Conservation (phyloP, 2,329 filamentous ascomycete species). For the Stachybotrys elegans region DNA sequence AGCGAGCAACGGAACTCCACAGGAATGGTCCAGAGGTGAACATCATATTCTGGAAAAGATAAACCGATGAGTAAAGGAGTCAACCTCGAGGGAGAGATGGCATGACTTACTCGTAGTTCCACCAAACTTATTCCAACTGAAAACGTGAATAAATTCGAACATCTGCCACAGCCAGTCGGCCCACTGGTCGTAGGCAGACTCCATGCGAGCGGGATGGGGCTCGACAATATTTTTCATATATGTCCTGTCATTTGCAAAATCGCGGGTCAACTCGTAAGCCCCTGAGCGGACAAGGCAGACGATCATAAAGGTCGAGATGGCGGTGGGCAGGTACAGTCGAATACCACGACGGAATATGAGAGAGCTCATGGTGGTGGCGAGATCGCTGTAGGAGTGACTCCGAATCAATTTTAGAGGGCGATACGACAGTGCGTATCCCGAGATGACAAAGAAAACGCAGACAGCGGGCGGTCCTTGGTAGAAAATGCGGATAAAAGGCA, state of each 20-base stretch:
- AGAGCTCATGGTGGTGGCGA: slow-evolving; percentile 41
- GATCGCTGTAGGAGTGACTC: slow-evolving; percentile 28
- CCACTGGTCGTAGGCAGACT: slow-evolving; percentile 33
- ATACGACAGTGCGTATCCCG: slow-evolving; percentile 55
- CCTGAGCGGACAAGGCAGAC: slow-evolving; percentile 39
- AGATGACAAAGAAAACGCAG: slow-evolving; percentile 58
- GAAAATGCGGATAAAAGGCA: slow-evolving; percentile 49
- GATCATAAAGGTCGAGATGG: slow-evolving; percentile 44
- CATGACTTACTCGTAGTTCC: slow-evolving; percentile 34
- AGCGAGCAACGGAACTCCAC: slow-evolving; percentile 56
- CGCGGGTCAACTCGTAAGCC: slow-evolving; percentile 42
- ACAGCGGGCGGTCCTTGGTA: slow-evolving; percentile 54
- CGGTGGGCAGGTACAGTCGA: slow-evolving; percentile 46
- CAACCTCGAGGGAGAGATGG: too few relatives aligned
- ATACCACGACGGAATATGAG: slow-evolving; percentile 47
- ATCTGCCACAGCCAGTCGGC: slow-evolving; percentile 42
- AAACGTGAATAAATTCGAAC: slow-evolving; percentile 46
- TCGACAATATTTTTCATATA: slow-evolving; percentile 46
- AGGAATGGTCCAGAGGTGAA: slow-evolving; percentile 60
- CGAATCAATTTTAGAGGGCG: slow-evolving; percentile 43
- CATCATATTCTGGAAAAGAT: slow-evolving; percentile 46
- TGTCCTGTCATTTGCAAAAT: slow-evolving; percentile 35
- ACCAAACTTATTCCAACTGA: slow-evolving; percentile 42
- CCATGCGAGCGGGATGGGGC: slow-evolving; percentile 36
- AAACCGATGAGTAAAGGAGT: too few relatives aligned